Evolutionary conservation across 73 alveolate species (phyloP).

Genomic region (Tetrahymena elliotti): DNA sequence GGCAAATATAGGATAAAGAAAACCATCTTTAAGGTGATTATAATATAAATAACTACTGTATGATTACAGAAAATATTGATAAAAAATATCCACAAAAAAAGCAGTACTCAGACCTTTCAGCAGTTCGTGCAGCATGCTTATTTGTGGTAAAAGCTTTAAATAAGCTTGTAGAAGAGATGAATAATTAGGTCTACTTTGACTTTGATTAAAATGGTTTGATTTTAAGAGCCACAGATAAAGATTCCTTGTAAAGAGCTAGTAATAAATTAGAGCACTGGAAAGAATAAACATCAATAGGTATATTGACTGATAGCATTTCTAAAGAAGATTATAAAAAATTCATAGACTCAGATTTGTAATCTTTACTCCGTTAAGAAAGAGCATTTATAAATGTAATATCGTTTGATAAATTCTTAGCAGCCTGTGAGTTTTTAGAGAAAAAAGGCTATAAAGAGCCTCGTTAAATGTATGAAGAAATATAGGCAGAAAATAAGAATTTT

Average conservation of each 20-base stretch:
- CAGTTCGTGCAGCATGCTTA: slow-evolving; percentile 1
- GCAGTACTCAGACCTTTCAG: not conserved
- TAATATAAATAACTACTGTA: not conserved
- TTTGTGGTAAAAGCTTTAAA: not conserved
- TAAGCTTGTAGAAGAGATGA: not conserved
- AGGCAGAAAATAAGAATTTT: not conserved
- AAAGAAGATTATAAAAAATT: not conserved
- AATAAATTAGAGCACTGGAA: not conserved
- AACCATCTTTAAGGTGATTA: not conserved
- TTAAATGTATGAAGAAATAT: not conserved
- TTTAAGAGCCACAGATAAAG: not conserved
- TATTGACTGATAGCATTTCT: not conserved
- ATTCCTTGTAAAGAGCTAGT: not conserved
- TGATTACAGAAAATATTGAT: not conserved
- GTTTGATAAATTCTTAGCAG: not conserved
- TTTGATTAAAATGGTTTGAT: not conserved
- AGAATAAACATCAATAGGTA: not conserved
- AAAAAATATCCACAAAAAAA: not conserved
- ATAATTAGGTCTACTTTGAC: not conserved
- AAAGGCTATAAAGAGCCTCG: not conserved
- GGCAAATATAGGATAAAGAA: not conserved
- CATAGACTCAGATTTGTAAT: not conserved
- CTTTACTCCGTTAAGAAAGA: not conserved
- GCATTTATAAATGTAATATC: not conserved
- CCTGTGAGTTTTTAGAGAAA: not conserved